Conservation (phyloP, 179 eudicot genomes). For the Sideroxylon spinosum region DNA sequence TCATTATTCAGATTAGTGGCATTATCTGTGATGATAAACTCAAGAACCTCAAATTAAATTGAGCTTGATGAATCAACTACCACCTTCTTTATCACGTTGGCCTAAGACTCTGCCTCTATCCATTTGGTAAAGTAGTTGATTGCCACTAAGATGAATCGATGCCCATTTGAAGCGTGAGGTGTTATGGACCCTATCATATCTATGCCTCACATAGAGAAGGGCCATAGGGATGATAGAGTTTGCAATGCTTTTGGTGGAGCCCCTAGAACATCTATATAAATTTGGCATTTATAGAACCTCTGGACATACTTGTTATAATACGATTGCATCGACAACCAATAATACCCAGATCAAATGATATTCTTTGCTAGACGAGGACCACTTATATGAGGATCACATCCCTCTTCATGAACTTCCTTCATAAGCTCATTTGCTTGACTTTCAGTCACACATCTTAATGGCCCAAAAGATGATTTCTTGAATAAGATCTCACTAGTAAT, state of each 20-base stretch:
- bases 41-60: not conserved
- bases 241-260: not conserved
- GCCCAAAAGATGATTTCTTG: not conserved
- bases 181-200: not conserved
- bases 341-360: not conserved
- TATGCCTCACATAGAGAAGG: not conserved
- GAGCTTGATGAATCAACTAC: not conserved
- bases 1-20: not conserved
- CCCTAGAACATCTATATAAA: not conserved
- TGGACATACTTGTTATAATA: not conserved
- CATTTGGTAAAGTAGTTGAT: constrained; percentile 10
- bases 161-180: not conserved
- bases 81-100: not conserved
- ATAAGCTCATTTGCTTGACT: not conserved
- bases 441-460: not conserved
- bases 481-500: not conserved
- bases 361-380: not conserved
- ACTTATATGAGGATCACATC: not conserved
- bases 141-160: not conserved
- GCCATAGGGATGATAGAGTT: not conserved
- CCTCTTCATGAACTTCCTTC: not conserved
- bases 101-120: not conserved
- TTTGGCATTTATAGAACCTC: not conserved
- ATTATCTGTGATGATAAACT: not conserved
- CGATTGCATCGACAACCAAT: not conserved